A percentile compares a stretch with the other conserved stretches of the same genome.
Conservation (phyloP, 73 alveolate genomes). For the Paramecium sexaurelia region DNA sequence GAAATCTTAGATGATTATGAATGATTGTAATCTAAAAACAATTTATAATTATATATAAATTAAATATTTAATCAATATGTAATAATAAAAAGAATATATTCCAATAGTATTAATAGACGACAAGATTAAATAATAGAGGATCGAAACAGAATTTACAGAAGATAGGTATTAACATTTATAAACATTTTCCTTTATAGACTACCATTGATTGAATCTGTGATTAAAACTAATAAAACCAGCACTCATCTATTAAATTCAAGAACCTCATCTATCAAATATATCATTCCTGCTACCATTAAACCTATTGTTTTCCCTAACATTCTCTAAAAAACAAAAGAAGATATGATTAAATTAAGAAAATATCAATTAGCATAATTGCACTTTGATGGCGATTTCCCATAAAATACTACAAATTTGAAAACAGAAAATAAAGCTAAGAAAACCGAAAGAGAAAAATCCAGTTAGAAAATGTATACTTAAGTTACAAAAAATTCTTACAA, state of each 20-base stretch:
- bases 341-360: background rate
- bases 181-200: background rate
- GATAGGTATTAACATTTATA: background rate
- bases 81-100: slow-evolving; percentile 13
- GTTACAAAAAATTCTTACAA: slow-evolving; percentile 2
- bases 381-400: background rate
- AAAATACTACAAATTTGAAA: background rate
- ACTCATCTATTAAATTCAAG: slow-evolving; percentile 3
- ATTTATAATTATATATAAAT: background rate
- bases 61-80: background rate
- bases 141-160: background rate
- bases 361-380: background rate
- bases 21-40: background rate
- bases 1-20: slow-evolving; percentile 49
- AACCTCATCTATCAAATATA: background rate
- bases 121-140: background rate
- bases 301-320: background rate
- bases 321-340: background rate
- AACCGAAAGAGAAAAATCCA: background rate
- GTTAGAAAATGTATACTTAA: background rate
- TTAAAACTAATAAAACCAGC: background rate
- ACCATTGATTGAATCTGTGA: background rate
- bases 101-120: background rate
- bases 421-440: background rate
- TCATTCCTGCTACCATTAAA: background rate